These are phyloP conservation scores for Myriosclerotinia duriaeana DNA, from an alignment of 2,329 filamentous ascomycete species.

Conservation along the genomic window DNA sequence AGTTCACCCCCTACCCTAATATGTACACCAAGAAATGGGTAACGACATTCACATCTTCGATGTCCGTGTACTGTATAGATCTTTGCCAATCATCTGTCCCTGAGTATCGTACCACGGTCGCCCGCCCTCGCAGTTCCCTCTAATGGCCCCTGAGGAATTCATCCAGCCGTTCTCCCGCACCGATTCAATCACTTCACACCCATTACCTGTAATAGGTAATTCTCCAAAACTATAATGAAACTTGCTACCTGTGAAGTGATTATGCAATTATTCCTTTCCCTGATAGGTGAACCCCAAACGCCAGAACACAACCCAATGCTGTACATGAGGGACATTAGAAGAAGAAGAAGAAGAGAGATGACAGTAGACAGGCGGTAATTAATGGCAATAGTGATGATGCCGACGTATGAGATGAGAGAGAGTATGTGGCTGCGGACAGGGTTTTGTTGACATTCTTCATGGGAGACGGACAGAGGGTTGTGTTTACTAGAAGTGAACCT, in stretches of 20 bases:
- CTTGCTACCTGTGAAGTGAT: background rate
- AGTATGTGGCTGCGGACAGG: background rate
- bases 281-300: conserved; percentile 3
- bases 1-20: background rate
- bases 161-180: background rate
- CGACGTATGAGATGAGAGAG: conserved; percentile 14
- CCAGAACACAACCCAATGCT: conserved; percentile 16
- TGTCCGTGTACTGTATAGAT: background rate
- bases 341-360: background rate
- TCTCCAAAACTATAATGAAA: background rate
- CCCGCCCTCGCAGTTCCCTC: background rate
- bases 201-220: background rate
- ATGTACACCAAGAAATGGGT: conserved; percentile 10
- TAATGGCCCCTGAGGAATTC: background rate
- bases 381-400: background rate
- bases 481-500: conserved; percentile 19
- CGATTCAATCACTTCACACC: background rate
- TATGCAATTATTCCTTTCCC: conserved; percentile 5
- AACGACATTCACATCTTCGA: background rate
- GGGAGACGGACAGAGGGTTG: conserved; percentile 18
- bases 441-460: conserved; percentile 26
- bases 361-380: background rate
- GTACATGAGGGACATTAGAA: conserved; percentile 9
- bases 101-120: background rate
- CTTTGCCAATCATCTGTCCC: background rate